Evolutionary conservation across 2,329 filamentous ascomycete species (phyloP).

Genomic region (Penicillium glabrum): DNA sequence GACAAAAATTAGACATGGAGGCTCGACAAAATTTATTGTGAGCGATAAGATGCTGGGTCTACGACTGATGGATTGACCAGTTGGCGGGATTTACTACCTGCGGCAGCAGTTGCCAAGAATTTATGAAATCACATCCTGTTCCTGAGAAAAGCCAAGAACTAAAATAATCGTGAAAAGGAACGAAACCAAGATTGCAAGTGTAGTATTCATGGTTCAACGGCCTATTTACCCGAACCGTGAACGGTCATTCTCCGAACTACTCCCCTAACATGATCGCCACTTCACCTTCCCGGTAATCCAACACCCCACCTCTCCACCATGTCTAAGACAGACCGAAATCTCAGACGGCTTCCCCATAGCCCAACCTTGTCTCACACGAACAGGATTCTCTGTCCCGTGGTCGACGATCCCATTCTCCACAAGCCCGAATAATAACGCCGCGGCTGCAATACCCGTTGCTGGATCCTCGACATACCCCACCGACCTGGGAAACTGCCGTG

Average conservation of each 20-base stretch:
- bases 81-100: no score
- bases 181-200: no score
- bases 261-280: background rate
- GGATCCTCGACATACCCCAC: conserved; percentile 12
- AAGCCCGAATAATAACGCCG: conserved; percentile 9
- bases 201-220: background rate
- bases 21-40: no score
- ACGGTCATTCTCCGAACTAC: background rate
- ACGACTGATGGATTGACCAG: no score
- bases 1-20: no score
- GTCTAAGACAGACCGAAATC: conserved; percentile 3
- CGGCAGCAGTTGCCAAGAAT: background rate
- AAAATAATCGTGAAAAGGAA: background rate
- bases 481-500: conserved; percentile 10
- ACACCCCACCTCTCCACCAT: conserved; percentile 3
- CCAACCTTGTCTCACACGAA: conserved; percentile 6
- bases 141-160: background rate
- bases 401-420: background rate
- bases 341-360: conserved; percentile 1
- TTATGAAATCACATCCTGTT: background rate
- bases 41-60: no score
- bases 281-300: conserved; percentile 11
- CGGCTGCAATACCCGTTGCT: conserved; percentile 11
- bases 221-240: background rate
- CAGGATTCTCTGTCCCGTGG: background rate